Evolutionary conservation across 2,329 filamentous ascomycete species (phyloP), one percentile per base, ranked within the genome.

Genomic region (Alternaria novae-zelandiae): DNA sequence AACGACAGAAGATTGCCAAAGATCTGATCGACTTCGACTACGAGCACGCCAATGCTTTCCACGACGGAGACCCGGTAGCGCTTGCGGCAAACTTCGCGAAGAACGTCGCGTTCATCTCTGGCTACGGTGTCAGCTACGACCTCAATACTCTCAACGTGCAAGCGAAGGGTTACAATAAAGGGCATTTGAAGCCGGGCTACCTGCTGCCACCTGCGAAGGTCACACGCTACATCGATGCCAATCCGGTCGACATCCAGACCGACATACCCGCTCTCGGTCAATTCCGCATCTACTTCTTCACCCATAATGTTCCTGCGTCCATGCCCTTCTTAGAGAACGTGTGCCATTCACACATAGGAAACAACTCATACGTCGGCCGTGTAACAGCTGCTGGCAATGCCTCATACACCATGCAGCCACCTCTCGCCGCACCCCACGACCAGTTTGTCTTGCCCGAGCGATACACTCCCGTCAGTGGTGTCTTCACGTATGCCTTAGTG

Each of bases 201-300:
- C 73, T 88, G 21, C 82, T 91, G 25, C 86, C 89, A 4, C 91
- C 91, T 3, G 89, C 89, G 44, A 91, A 88, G 78, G 90, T 90
- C 17, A 91, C 90, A 0, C 86, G 91, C 26, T 93, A 90, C 74
- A 86, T 93, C 55, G 91, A 94, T 78, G 89, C 91, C 4, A 94
- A 94, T 71, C 91, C 91, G 0, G 88, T 94, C 45, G 89, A 94
- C 70, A 82, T 94, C 26, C 90, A 94, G 75, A 87, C 93, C 6
- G 91, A 94, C 72, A 91, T 94, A 47, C 91, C 91, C 2, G 87
- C 93, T 79, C 82, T 94, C 6, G 89, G 91, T 25, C 91, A 94
- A 73, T 94, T 94, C 82, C 86, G 90, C 53, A 86, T 93, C 49
- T 93, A 91, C 77, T 85, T 94, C 64, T 86, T 94, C 64, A 86